Conservation (phyloP, 192 early-diverging fungal genomes). For the Piromyces sp. region DNA sequence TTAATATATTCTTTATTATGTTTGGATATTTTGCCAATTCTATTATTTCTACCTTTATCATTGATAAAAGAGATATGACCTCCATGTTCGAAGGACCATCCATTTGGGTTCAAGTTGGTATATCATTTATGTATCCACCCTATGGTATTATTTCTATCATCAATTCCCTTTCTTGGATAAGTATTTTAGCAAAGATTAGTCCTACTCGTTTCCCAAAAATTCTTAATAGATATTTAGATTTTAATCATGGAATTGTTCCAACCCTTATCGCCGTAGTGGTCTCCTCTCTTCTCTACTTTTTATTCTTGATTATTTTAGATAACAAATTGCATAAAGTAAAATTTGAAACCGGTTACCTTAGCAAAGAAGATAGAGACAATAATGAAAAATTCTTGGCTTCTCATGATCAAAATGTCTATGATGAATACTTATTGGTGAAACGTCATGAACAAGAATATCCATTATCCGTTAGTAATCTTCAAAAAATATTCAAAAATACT, state of each 20-base stretch:
- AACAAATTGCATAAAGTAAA: not conserved
- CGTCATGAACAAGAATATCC: not conserved
- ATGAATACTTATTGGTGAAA: not conserved
- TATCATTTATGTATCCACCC: not conserved
- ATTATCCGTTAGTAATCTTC: not conserved
- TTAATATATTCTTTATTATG: not conserved
- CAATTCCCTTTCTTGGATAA: not conserved
- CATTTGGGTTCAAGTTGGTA: not conserved
- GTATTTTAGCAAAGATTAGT: not conserved
- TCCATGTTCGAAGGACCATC: not conserved
- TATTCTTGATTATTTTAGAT: not conserved
- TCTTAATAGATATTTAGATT: not conserved
- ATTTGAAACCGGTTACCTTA: not conserved
- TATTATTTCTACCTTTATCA: not conserved
- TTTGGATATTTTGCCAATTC: not conserved
- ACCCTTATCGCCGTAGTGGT: not conserved
- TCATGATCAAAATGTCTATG: not conserved
- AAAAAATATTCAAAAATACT: not conserved
- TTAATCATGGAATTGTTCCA: not conserved
- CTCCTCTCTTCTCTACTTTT: not conserved
- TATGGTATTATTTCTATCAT: not conserved
- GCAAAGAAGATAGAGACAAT: not conserved
- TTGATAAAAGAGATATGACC: not conserved
- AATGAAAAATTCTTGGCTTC: not conserved
- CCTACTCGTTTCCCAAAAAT: not conserved